phyloP scores from a whole-genome alignment of 129 eudicot species.

The Helichrysum umbraculigerum region DNA sequence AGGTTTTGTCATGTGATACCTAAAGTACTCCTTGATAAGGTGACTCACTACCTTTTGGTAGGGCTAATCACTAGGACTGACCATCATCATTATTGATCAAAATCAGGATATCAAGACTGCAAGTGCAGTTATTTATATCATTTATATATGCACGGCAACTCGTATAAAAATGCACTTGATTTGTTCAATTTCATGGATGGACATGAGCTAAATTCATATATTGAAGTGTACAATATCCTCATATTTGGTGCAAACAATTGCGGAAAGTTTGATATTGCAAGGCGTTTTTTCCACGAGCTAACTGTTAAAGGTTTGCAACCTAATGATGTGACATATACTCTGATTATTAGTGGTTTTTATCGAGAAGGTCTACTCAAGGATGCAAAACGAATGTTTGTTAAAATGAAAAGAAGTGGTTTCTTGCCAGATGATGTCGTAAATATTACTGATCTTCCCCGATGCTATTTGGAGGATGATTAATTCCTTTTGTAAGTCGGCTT shows the following conservation, averaged over 20 bases:
- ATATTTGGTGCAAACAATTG: not conserved
- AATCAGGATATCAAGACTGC: not conserved
- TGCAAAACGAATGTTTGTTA: not conserved
- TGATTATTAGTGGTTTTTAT: not conserved
- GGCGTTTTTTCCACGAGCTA: not conserved
- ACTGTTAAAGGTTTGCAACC: not conserved
- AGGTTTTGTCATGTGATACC: not conserved
- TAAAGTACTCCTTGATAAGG: not conserved
- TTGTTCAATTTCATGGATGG: not conserved
- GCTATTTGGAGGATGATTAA: not conserved
- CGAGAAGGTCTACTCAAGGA: not conserved
- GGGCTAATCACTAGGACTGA: not conserved
- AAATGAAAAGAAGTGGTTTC: not conserved
- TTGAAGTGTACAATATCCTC: not conserved
- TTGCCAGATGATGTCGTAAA: not conserved
- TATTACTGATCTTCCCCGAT: not conserved
- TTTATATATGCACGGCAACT: not conserved
- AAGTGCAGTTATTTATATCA: not conserved
- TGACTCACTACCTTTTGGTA: not conserved
- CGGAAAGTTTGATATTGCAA: not conserved
- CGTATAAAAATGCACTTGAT: not conserved
- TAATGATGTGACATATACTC: not conserved
- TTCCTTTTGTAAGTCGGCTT: too few relatives aligned
- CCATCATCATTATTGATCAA: not conserved
- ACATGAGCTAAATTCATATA: not conserved